Evolutionary conservation across 208 protist genomes (phyloP).

Genomic region (Trypanosoma conorhini): DNA sequence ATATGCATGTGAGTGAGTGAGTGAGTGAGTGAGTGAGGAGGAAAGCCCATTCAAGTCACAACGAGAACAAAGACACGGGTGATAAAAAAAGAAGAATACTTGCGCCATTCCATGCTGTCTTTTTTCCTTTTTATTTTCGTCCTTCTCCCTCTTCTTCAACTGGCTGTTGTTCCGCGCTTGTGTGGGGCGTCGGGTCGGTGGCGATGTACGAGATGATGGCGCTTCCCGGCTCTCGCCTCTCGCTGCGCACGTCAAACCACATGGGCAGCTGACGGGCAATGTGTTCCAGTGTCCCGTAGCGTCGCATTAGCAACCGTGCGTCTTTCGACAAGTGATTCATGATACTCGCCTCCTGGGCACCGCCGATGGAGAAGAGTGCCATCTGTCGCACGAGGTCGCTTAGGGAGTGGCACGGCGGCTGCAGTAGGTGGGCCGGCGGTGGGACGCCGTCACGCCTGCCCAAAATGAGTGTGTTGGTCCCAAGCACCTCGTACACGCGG

Average conservation of each 20-base stretch:
- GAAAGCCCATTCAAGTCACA: background rate
- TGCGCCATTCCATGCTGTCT: slow-evolving; percentile 17
- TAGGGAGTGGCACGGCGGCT: slow-evolving; percentile 41
- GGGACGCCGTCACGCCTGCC: slow-evolving; percentile 30
- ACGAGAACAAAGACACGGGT: background rate
- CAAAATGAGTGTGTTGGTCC: slow-evolving; percentile 30
- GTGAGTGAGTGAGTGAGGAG: background rate
- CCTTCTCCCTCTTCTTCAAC: slow-evolving; percentile 4
- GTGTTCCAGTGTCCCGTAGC: slow-evolving; percentile 44
- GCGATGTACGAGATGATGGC: slow-evolving; percentile 85
- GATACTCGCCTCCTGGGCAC: slow-evolving; percentile 42
- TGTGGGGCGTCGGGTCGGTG: slow-evolving; percentile 6
- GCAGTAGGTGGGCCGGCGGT: slow-evolving; percentile 35
- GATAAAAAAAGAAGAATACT: slow-evolving; percentile 18
- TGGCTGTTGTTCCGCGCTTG: slow-evolving; percentile 5
- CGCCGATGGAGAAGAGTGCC: slow-evolving; percentile 54
- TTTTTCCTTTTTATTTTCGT: background rate
- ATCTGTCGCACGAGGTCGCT: slow-evolving; percentile 65
- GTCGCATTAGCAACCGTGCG: slow-evolving; percentile 43
- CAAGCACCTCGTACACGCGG: slow-evolving; percentile 28
- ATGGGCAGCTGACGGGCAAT: slow-evolving; percentile 73
- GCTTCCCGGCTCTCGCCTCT: slow-evolving; percentile 32
- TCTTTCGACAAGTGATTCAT: slow-evolving; percentile 45
- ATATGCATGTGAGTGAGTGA: background rate
- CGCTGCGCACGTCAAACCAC: slow-evolving; percentile 78